These are phyloP conservation scores for Penicillium sp. DNA, from an alignment of 2,329 filamentous ascomycete species.

Conservation along the genomic window DNA sequence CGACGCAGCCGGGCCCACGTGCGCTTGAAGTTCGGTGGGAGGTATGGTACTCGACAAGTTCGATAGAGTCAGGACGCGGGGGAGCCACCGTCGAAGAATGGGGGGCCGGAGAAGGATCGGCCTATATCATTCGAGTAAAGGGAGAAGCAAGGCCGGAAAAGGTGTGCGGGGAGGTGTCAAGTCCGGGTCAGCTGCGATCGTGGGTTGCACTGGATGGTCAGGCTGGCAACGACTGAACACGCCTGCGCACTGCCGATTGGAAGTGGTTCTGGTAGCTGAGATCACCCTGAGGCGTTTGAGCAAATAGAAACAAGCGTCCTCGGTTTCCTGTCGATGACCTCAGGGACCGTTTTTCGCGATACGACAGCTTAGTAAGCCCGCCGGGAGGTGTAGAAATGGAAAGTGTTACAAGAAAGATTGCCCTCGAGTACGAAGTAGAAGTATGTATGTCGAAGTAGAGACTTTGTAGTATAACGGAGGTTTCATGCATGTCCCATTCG, in stretches of 20 bases:
- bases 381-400: neutral
- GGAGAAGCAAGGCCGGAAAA: conserved; percentile 8
- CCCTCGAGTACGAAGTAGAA: no score
- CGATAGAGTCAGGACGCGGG: conserved; percentile 30
- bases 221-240: conserved; percentile 11
- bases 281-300: conserved; percentile 11
- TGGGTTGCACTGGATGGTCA: conserved; percentile 24
- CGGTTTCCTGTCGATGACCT: conserved; percentile 10
- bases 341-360: conserved; percentile 19
- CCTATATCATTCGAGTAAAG: conserved; percentile 13
- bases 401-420: neutral
- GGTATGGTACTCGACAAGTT: conserved; percentile 32
- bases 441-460: neutral
- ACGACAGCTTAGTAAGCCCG: conserved; percentile 16
- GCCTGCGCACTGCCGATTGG: conserved; percentile 8
- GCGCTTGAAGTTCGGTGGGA: conserved; percentile 2
- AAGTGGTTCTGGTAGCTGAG: neutral
- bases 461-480: neutral
- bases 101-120: conserved; percentile 15
- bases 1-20: conserved; percentile 9
- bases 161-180: conserved; percentile 17
- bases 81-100: conserved; percentile 24
- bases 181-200: conserved; percentile 19
- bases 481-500: neutral
- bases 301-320: neutral